Base-by-base conservation (phyloP, 768 basidiomycete species). In the Phaeolepiota aurea region DNA sequence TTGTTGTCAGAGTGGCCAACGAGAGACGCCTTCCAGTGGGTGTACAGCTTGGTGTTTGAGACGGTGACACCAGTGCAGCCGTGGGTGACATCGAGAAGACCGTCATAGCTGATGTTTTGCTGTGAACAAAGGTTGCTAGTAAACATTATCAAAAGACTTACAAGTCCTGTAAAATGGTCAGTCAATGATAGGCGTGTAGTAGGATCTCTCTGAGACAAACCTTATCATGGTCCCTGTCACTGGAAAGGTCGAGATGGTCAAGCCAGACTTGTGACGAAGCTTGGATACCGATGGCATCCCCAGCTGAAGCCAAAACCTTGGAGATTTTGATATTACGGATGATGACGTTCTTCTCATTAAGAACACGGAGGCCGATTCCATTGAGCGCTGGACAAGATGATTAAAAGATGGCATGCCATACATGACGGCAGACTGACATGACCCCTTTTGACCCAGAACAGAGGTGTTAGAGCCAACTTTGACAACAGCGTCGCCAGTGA, bases 321-420 rank as follows among this genome's bases (percentile, higher is more conserved):
- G 66, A 64, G 38, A 72, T 65, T 47, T 68, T 71, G 51, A 72
- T 54, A 46, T 72, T 72, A 21, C 71, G 63, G 45, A 72, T 64
- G 52, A 72, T 72, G 39, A 72, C 70, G 42, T 72, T 72, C 25
- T 43, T 51, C 31, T 59, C 62, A 32, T 64, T 48, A 37, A 68
- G 44, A 22, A 71, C 68, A 34, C 70, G 69, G 21, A 72, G 57
- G 1, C 71, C 71, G 45, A 72, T 59, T 33, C 70, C 70, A 32
- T 54, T 54, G 38, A 72, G 66, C 16, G 64, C 68, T 71, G 25
- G 3, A 39, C 18, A 32, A 3, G 16, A 22, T 3, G 4, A 18
- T 23, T 15, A 12, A 4, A 37, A 34, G n/a, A 25, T 32, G 23
- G 11, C 43, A 9, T 19, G 25, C 15, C 16, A 37, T 11, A 25